Percentiles rank a stretch among this genome's conserved stretches.
phyloP scores from a whole-genome alignment of 2,329 filamentous ascomycete genomes.

The Fusarium mangiferae region DNA sequence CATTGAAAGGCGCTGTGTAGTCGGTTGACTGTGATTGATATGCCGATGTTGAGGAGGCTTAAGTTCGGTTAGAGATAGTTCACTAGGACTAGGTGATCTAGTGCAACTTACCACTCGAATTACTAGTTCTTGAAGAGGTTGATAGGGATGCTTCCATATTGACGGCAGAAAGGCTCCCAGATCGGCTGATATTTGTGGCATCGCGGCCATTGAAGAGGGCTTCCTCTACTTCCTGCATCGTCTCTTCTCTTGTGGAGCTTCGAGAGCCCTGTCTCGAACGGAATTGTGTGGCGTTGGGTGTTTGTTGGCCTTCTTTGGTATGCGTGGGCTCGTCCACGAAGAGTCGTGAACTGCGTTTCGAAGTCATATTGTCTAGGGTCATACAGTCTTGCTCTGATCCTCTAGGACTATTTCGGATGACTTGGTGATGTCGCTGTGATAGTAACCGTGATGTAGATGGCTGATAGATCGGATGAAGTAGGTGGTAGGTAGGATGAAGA shows the following conservation, averaged over 20 bases:
- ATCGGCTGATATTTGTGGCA: constrained; percentile 18
- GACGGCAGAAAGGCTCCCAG: constrained; percentile 25
- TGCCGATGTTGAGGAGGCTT: constrained; percentile 34
- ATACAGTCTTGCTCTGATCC: not conserved
- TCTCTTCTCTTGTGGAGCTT: constrained; percentile 45
- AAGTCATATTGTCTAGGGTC: constrained; percentile 31
- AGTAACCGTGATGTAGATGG: not conserved
- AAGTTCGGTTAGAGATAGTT: constrained; percentile 9
- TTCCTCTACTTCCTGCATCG: constrained; percentile 43
- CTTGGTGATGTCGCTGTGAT: not conserved
- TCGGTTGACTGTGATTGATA: constrained; percentile 25
- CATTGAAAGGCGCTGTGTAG: constrained; percentile 41
- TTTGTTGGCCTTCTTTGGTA: constrained; percentile 18
- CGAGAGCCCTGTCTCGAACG: constrained; percentile 46
- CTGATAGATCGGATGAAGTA: constrained; percentile 4
- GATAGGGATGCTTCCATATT: constrained; percentile 29
- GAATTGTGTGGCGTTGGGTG: constrained; percentile 33
- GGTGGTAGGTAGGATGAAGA: constrained; percentile 14
- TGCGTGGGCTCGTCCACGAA: constrained; percentile 34
- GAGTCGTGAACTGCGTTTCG: constrained; percentile 38
- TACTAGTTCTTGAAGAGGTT: constrained; percentile 17
- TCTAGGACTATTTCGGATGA: not conserved
- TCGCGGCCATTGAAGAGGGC: constrained; percentile 34
- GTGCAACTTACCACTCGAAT: constrained; percentile 33
- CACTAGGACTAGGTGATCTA: not conserved